Evolutionary conservation across 2,329 filamentous ascomycete species (phyloP).

Genomic region (Aspergillus awamori): DNA sequence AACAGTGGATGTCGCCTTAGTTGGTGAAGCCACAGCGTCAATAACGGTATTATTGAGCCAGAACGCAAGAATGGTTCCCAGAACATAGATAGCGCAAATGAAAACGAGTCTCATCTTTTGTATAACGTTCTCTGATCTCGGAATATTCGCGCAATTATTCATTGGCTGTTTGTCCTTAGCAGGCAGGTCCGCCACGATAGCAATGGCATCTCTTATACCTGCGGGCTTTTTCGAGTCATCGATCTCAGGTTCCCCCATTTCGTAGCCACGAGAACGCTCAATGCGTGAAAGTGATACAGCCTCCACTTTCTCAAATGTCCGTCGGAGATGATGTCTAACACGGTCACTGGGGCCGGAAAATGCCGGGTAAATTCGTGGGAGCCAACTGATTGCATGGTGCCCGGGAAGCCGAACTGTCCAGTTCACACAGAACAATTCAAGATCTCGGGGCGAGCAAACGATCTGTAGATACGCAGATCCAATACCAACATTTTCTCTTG

Average conservation of each 20-base stretch:
- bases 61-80: not conserved
- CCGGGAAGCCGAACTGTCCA: constrained; percentile 28
- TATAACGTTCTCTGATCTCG: too few relatives aligned
- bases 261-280: not conserved
- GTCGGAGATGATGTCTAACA: constrained; percentile 16
- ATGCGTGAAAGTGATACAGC: not conserved
- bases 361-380: constrained; percentile 30
- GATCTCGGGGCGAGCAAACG: constrained; percentile 27
- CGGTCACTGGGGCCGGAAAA: constrained; percentile 13
- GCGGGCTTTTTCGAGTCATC: not conserved
- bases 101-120: not conserved
- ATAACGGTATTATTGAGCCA: not conserved
- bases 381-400: constrained; percentile 23
- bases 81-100: not conserved
- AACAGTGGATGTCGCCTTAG: not conserved
- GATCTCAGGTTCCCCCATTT: not conserved
- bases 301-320: constrained; percentile 8
- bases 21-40: not conserved
- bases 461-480: constrained; percentile 28
- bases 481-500: constrained; percentile 2
- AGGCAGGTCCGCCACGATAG: not conserved
- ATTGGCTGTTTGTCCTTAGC: not conserved
- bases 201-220: not conserved
- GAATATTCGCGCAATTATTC: not conserved
- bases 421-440: constrained; percentile 29